Conservation (phyloP, 257 asterid genomes). For the Lithospermum erythrorhizon region DNA sequence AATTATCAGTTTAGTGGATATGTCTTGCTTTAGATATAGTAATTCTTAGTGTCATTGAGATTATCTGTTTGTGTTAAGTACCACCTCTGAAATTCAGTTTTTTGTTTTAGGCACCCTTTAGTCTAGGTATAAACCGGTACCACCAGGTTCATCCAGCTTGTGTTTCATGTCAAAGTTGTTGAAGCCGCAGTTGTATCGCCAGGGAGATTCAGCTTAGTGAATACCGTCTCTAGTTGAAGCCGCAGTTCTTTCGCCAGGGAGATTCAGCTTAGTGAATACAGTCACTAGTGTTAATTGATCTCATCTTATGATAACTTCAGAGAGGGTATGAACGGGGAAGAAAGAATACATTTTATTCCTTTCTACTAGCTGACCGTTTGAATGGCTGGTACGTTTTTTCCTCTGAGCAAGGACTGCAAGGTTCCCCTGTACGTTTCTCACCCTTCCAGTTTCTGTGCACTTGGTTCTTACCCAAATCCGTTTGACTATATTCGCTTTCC, state of each 20-base stretch:
- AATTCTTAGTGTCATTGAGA: neutral
- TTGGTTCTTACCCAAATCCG: conserved; percentile 16
- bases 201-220: neutral
- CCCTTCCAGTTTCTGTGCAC: conserved; percentile 19
- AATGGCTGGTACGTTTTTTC: conserved; percentile 43
- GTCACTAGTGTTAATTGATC: neutral
- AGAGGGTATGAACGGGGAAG: neutral
- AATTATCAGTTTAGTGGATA: neutral
- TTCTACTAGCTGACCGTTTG: conserved; percentile 10
- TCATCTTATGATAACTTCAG: neutral
- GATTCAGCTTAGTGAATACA: neutral
- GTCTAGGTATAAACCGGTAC: neutral
- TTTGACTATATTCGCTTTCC: conserved; percentile 15
- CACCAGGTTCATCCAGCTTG: no score
- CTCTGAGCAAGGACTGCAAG: conserved; percentile 35
- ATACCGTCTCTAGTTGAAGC: neutral
- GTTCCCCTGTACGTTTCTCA: conserved; percentile 25
- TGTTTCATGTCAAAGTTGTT: no score
- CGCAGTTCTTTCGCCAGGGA: neutral
- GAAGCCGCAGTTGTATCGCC: no score
- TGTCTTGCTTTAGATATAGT: no score
- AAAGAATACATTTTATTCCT: no score
- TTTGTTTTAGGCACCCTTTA: neutral
- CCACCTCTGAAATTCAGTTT: neutral
- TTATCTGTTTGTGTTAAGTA: neutral